Percentiles rank a stretch among this genome's conserved stretches.
Evolutionary conservation across 805 yeast genomes (phyloP).

Genomic region (Metschnikowia shivogae): DNA sequence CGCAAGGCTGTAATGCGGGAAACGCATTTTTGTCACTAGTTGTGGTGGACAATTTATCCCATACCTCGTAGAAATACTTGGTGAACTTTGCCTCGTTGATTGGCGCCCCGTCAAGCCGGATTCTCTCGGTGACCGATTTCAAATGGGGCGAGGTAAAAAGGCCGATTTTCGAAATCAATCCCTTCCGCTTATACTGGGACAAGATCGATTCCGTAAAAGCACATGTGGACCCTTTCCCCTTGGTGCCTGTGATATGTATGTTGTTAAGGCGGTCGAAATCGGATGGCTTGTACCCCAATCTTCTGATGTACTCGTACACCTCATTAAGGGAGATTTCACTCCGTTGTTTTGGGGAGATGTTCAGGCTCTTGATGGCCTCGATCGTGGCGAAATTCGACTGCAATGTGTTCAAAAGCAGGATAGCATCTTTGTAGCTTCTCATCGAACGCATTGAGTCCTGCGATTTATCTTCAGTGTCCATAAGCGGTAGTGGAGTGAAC

Average conservation of each 20-base stretch:
- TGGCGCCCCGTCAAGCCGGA: conserved; percentile 82
- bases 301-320: conserved; percentile 49
- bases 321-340: conserved; percentile 73
- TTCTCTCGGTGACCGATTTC: conserved; percentile 87
- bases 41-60: conserved; percentile 71
- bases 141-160: conserved; percentile 96
- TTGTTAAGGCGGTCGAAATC: conserved; percentile 75
- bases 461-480: conserved; percentile 1
- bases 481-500: not conserved
- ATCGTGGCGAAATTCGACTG: conserved; percentile 91
- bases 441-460: conserved; percentile 18
- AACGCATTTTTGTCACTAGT: conserved; percentile 51
- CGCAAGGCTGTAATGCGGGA: conserved; percentile 63
- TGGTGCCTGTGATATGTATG: conserved; percentile 94
- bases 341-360: conserved; percentile 42
- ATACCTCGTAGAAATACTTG: conserved; percentile 87
- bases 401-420: conserved; percentile 73
- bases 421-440: conserved; percentile 60
- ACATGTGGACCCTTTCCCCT: conserved; percentile 97
- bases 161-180: conserved; percentile 62
- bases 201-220: conserved; percentile 86
- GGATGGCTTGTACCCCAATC: conserved; percentile 43
- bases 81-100: conserved; percentile 74
- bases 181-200: conserved; percentile 47
- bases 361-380: conserved; percentile 74